Base-by-base conservation (phyloP, 192 early-diverging fungal species). In the Coemansia sp. region DNA sequence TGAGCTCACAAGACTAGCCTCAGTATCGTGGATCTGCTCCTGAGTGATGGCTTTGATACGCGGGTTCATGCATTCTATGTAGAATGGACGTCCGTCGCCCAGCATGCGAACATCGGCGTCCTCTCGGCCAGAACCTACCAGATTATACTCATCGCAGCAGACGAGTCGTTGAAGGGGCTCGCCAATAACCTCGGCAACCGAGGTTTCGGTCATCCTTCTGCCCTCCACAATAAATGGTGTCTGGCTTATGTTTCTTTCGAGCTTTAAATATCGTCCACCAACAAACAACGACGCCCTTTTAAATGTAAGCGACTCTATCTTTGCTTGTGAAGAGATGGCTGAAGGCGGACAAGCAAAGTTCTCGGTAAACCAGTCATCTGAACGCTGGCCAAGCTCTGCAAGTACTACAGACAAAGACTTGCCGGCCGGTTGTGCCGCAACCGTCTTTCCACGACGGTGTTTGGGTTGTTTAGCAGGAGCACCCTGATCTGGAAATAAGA, bases 31-130 rank as follows among this genome's bases (percentile, higher is more conserved):
- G 21, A 87, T 75, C 16, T 79, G 67, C 48, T 81, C 74, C 5
- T 67, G 49, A 5, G 71, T 65, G 5, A 87, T 37, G 1, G 61
- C 48, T 12, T 81, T 81, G 40, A 67, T 76, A 9, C 89, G 77
- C 38, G 96, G 95, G 68, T 98, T 94, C 6, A 89, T 84, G 48
- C 96, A 64, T 64, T 96, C 94, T 23, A 95, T 70, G 69, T 94
- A 97, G 82, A 96, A 98, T 12, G 96, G 96, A 16, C 96, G 81
- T 21, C 96, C 96, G 41, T 85, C 83, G 42, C 94, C 94, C 38
- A 98, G 79, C 94, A 95, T 96, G n/a, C 93, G 87, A 21, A 98
- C 96, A 76, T 98, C 93, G 7, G 90, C 89, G 76, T 98, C 96
- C 71, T 98, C 96, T 19, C 95, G 88, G 13, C 96, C 96, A 7